These are phyloP conservation scores for Ogataea zsoltii DNA, from an alignment of 805 yeast genomes.

Conservation along the genomic window DNA sequence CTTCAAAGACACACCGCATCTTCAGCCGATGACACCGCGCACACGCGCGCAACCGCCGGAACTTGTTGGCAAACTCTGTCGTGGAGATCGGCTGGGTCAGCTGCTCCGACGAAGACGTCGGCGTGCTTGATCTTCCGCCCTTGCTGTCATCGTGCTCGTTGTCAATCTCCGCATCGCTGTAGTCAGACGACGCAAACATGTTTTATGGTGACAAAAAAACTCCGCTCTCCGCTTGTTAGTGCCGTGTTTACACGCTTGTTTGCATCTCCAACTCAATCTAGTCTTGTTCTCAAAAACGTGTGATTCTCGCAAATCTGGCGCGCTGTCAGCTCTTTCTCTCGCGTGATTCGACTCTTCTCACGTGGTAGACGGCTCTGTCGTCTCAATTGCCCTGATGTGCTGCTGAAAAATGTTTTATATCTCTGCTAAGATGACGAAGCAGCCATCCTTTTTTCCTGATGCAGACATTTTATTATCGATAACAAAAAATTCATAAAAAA, in stretches of 20 bases:
- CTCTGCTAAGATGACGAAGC: background rate
- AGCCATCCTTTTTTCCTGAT: constrained; percentile 2
- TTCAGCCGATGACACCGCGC: constrained; percentile 56
- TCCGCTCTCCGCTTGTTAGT: background rate
- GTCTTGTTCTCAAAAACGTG: too few relatives aligned
- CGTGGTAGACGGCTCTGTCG: background rate
- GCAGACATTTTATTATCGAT: constrained; percentile 7
- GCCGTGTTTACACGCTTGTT: background rate
- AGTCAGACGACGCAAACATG: constrained; percentile 2
- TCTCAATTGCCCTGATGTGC: background rate
- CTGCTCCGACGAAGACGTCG: constrained; percentile 2
- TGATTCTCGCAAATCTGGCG: too few relatives aligned
- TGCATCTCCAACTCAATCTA: background rate
- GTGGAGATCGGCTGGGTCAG: constrained; percentile 1
- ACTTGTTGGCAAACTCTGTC: constrained; percentile 42
- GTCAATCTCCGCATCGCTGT: background rate
- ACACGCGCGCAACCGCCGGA: constrained; percentile 52
- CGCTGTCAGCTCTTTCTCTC: too few relatives aligned
- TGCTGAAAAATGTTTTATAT: background rate
- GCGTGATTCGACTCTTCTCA: too few relatives aligned
- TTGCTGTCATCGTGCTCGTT: background rate
- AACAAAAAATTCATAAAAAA: background rate
- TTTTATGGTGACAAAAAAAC: background rate
- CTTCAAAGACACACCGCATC: constrained; percentile 52
- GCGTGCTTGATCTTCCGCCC: background rate